Percentiles rank a stretch among this genome's conserved stretches.
These are phyloP conservation scores for Bimuria novae-zelandiae DNA, from an alignment of 2,329 filamentous ascomycete genomes.

Conservation along the genomic window DNA sequence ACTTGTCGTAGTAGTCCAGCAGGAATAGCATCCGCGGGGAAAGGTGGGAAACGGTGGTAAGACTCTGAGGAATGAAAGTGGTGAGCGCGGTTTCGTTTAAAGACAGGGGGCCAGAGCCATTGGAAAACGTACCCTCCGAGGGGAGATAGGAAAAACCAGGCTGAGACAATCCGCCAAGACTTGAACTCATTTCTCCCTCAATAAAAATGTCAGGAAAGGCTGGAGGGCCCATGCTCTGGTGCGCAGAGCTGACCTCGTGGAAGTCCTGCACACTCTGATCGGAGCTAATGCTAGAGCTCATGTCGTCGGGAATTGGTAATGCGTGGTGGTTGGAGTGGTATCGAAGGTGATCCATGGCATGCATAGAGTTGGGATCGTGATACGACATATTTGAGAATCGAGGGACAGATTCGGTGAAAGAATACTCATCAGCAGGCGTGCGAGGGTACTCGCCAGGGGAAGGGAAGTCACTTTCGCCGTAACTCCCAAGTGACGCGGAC, in stretches of 20 bases:
- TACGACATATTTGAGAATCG: conserved; percentile 39
- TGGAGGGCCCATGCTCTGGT: conserved; percentile 42
- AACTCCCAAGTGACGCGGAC: conserved; percentile 52
- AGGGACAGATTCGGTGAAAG: conserved; percentile 29
- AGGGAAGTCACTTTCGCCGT: conserved; percentile 54
- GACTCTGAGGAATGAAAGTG: conserved; percentile 50
- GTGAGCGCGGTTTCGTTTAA: conserved; percentile 46
- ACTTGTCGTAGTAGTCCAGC: conserved; percentile 91
- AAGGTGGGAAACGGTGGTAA: conserved; percentile 60
- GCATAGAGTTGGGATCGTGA: conserved; percentile 42
- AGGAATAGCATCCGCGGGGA: conserved; percentile 83
- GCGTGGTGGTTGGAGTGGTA: conserved; percentile 43
- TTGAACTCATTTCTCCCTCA: conserved; percentile 46
- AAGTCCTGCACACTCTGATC: conserved; percentile 52
- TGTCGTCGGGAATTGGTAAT: conserved; percentile 45
- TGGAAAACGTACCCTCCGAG: conserved; percentile 48
- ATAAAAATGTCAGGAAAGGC: conserved; percentile 46
- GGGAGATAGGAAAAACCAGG: conserved; percentile 47
- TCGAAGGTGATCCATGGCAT: conserved; percentile 45
- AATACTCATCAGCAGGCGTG: conserved; percentile 52
- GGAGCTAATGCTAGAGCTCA: conserved; percentile 54
- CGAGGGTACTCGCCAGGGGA: conserved; percentile 54
- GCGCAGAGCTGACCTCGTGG: conserved; percentile 44
- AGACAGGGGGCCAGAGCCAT: conserved; percentile 45
- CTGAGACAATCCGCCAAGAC: conserved; percentile 42